Evolutionary conservation across 163 green algal species (phyloP).

Genomic region (Volvox carteri): DNA sequence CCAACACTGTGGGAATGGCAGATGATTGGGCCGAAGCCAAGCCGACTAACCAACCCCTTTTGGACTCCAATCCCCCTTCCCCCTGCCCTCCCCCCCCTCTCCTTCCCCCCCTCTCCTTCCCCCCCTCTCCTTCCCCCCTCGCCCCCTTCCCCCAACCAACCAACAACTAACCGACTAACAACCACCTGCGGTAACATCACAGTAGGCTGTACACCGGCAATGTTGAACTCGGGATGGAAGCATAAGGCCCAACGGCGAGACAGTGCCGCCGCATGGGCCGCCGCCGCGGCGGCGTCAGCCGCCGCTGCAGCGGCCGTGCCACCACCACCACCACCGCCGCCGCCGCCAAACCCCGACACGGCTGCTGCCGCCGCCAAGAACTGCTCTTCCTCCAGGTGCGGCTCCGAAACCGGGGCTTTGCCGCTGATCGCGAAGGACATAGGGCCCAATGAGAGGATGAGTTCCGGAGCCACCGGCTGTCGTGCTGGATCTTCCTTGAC

Average conservation of each 20-base stretch:
- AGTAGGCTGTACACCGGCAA: conserved; percentile 61
- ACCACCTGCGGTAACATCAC: conserved; percentile 67
- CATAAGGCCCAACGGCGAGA: conserved; percentile 51
- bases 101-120: neutral
- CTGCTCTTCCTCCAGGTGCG: conserved; percentile 42
- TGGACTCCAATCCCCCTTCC: no score
- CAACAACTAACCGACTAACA: no score
- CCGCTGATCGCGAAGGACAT: conserved; percentile 58
- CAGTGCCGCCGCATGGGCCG: conserved; percentile 8
- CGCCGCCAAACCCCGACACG: neutral
- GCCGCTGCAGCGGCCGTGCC: neutral
- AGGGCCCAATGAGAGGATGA: conserved; percentile 57
- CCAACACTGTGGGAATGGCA: no score
- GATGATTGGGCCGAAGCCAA: no score
- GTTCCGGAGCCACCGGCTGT: conserved; percentile 58
- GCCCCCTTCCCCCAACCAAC: no score
- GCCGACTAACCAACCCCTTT: neutral
- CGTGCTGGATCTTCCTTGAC: conserved; percentile 50
- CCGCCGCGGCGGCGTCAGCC: neutral
- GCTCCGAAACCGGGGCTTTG: conserved; percentile 59
- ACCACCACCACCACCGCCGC: neutral
- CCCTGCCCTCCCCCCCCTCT: neutral
- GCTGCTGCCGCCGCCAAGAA: neutral
- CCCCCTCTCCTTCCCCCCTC: neutral
- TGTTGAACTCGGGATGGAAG: conserved; percentile 66